Evolutionary conservation across 2,329 filamentous ascomycete genomes (phyloP).

Genomic region (Hypoxylon sp.): DNA sequence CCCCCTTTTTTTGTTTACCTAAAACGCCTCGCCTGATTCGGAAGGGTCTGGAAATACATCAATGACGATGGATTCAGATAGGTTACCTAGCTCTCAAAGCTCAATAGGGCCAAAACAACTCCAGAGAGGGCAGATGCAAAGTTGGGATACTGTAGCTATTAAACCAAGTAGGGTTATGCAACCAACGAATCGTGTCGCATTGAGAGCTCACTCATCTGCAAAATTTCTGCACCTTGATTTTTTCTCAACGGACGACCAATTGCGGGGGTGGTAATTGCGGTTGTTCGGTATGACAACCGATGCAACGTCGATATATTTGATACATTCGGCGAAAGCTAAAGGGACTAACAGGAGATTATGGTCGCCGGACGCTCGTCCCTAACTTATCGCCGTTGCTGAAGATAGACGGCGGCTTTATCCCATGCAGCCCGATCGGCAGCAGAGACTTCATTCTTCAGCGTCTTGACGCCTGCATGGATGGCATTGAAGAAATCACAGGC

Average conservation of each 20-base stretch:
- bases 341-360: background rate
- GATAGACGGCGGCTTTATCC: constrained; percentile 69
- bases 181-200: constrained; percentile 12
- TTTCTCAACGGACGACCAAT: constrained; percentile 1
- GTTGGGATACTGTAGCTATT: constrained; percentile 11
- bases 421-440: constrained; percentile 65
- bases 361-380: background rate
- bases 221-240: constrained; percentile 3
- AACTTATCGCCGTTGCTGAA: constrained; percentile 57
- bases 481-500: constrained; percentile 72
- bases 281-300: background rate
- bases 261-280: background rate
- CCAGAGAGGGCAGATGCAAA: constrained; percentile 11
- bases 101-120: constrained; percentile 8
- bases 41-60: constrained; percentile 23
- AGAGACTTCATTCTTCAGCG: constrained; percentile 63
- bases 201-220: constrained; percentile 13
- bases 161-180: constrained; percentile 35
- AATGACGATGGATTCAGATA: constrained; percentile 15
- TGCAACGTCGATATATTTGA: background rate
- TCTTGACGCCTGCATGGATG: constrained; percentile 70
- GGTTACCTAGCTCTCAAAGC: constrained; percentile 5
- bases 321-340: background rate
- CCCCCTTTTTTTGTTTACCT: constrained; percentile 30
- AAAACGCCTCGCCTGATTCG: constrained; percentile 38